Conservation (phyloP, 2,329 filamentous ascomycete genomes). For the Stagonosporopsis tanaceti region DNA sequence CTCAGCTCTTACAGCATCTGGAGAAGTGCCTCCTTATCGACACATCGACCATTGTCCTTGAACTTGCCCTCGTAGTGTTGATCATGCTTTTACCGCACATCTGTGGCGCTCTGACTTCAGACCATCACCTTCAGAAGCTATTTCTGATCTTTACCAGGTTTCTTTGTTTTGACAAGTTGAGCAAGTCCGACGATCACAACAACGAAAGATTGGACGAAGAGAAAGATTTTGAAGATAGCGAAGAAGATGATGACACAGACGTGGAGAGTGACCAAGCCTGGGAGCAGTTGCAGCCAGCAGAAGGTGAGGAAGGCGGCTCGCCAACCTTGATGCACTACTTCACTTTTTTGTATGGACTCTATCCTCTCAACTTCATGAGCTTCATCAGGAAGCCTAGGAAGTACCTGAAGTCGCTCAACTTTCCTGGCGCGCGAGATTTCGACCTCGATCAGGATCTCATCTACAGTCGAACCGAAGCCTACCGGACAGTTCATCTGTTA, state of each 20-base stretch:
- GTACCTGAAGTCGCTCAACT: conserved; percentile 77
- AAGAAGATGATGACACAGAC: conserved; percentile 42
- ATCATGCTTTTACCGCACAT: conserved; percentile 87
- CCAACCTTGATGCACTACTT: conserved; percentile 79
- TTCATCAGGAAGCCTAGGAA: conserved; percentile 84
- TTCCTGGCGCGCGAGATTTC: conserved; percentile 73
- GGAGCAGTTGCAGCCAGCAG: conserved; percentile 69
- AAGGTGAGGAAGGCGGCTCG: conserved; percentile 61
- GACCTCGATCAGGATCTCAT: conserved; percentile 82
- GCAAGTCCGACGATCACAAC: conserved; percentile 28
- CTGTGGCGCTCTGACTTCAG: conserved; percentile 71
- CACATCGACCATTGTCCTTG: conserved; percentile 79
- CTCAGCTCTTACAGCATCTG: conserved; percentile 74
- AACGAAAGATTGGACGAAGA: conserved; percentile 14
- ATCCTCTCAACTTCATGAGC: conserved; percentile 85
- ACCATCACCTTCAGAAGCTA: conserved; percentile 69
- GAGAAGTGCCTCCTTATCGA: conserved; percentile 78
- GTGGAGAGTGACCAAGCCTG: conserved; percentile 57
- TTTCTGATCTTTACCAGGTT: conserved; percentile 84
- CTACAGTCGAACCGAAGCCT: conserved; percentile 76
- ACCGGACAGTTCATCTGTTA: conserved; percentile 74
- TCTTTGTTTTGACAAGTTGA: conserved; percentile 76
- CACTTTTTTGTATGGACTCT: conserved; percentile 82
- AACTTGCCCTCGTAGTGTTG: conserved; percentile 74
- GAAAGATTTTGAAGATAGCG: conserved; percentile 41